Base-by-base conservation (phyloP, 305 asterid species). In the Fraxinus platypoda region DNA sequence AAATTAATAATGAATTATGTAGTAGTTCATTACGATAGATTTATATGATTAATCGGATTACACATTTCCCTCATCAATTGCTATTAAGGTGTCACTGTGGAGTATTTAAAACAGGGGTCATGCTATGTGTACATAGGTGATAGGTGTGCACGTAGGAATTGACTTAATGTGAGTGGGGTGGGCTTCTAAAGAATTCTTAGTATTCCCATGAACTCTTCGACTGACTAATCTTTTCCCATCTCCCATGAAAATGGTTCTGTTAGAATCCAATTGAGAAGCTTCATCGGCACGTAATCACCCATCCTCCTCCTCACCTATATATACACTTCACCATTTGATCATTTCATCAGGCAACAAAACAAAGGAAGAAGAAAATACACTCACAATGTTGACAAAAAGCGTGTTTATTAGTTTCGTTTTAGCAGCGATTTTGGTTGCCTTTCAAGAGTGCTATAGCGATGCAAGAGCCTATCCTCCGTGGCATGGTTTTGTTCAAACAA, bases 341-440 rank as follows among this genome's bases (percentile, higher is more conserved):
- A 66, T 26, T 8, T 26, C 34, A 25, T 25, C 73, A 66, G 9
- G 35, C 73, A 66, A 66, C 34, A 8, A 6, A 66, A 59, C 30
- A 21, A 19, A 59, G 13, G 17, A 26, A 66, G 2, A 25, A 64
- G 34, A 23, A 62, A 62, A 25, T 1, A 64, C 6, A 11, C 17
- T 9, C 3, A 82, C 80, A 62, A 88, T 88, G 91, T 81, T 81
- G 88, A 77, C 49, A 68, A 81, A 74, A 38, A 85, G 82, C 80
- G 81, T 81, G 64, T 78, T 11, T n/a, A 34, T 75, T 0, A 4
- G 34, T 26, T 77, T 74, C 5, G 43, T 86, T 41, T 46, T 86
- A 19, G 86, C 81, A 28, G 83, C 81, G n/a, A 66, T 83, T 52
- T n/a, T 83, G 83, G 5, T 74, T 23, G 81, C 23, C 62, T 43